Evolutionary conservation across 257 asterid genomes (phyloP).

Genomic region (Rauvolfia tetraphylla): DNA sequence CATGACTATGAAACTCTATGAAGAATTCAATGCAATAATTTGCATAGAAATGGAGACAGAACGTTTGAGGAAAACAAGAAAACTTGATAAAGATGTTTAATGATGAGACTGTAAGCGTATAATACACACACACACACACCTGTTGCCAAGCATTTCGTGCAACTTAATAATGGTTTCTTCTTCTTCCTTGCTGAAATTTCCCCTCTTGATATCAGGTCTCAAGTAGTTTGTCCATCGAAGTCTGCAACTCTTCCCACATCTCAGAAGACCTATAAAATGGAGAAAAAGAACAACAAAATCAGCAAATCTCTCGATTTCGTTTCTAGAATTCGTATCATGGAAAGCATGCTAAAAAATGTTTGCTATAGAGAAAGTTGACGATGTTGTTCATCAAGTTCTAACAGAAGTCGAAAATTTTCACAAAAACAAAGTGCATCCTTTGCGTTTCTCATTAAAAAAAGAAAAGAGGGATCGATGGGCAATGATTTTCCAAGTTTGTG

Average conservation of each 20-base stretch:
- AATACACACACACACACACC: constrained; percentile 29
- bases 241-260: constrained; percentile 70
- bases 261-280: constrained; percentile 39
- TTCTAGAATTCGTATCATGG: neutral
- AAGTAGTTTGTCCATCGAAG: constrained; percentile 55
- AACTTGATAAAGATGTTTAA: neutral
- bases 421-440: neutral
- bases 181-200: constrained; percentile 49
- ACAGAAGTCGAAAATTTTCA: neutral
- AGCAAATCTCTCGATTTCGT: neutral
- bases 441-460: too few species aligned
- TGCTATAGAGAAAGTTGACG: neutral
- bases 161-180: constrained; percentile 38
- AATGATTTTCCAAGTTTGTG: neutral
- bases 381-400: neutral
- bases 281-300: neutral
- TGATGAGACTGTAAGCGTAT: neutral
- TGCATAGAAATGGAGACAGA: constrained; percentile 2
- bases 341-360: neutral
- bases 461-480: too few species aligned
- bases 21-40: constrained; percentile 6
- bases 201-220: constrained; percentile 55
- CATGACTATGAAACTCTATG: neutral
- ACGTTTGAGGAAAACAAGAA: neutral
- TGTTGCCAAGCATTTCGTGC: constrained; percentile 58